phyloP scores from a whole-genome alignment of 148 eudicot species.

The Rhododendron williamsianum region DNA sequence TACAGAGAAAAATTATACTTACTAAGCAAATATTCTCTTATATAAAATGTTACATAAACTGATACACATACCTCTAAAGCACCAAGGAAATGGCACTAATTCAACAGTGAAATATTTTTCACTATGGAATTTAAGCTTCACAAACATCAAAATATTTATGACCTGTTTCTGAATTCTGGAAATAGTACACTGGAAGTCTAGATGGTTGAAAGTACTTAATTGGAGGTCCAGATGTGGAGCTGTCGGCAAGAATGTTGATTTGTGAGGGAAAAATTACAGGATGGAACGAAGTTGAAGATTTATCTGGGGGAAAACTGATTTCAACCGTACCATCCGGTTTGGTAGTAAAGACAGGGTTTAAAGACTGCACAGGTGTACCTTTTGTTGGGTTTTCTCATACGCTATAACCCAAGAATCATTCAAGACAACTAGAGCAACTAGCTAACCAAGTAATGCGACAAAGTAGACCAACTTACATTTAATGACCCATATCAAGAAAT shows the following conservation, averaged over 20 bases:
- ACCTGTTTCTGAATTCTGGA: neutral
- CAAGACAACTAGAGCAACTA: neutral
- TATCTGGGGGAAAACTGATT: neutral
- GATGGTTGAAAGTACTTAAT: neutral
- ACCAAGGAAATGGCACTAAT: neutral
- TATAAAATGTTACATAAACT: neutral
- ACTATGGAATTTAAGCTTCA: neutral
- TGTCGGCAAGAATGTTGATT: neutral
- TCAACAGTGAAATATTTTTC: neutral
- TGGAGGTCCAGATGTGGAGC: neutral
- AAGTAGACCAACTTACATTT: neutral
- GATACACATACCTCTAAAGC: neutral
- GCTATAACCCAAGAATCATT: neutral
- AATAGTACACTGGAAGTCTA: neutral
- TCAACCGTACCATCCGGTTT: neutral
- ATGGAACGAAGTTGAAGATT: neutral
- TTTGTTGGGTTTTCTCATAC: too few species aligned
- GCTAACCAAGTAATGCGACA: neutral
- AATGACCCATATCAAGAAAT: neutral
- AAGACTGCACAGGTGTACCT: too few species aligned
- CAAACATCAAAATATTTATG: neutral
- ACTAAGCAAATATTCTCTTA: neutral
- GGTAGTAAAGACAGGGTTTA: too few species aligned
- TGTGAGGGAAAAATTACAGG: neutral
- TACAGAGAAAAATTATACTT: neutral